phyloP scores from a whole-genome alignment of 129 eudicot genomes.

The Sambucus nigra region DNA sequence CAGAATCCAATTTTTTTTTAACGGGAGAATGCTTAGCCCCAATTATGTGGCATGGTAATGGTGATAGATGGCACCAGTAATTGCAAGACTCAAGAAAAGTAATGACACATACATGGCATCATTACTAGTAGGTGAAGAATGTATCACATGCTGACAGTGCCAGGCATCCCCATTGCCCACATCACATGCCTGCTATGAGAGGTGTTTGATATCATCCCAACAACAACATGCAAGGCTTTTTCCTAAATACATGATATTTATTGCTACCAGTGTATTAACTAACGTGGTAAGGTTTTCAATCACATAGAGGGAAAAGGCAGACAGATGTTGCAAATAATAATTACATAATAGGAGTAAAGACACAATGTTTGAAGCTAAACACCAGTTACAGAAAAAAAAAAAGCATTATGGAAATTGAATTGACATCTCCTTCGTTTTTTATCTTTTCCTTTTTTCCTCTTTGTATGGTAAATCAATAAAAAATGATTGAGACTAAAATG shows the following conservation, averaged over 20 bases:
- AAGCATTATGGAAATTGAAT: neutral
- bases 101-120: no score
- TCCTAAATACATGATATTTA: conserved; percentile 5
- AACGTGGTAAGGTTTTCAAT: conserved; percentile 11
- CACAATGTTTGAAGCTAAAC: neutral
- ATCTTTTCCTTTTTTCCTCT: neutral
- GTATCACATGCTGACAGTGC: neutral
- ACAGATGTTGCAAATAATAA: conserved; percentile 16
- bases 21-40: neutral
- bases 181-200: no score
- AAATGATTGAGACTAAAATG: neutral
- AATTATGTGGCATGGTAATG: no score
- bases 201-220: no score
- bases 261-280: conserved; percentile 15
- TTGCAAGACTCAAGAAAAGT: no score
- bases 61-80: no score
- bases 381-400: neutral
- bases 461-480: no score
- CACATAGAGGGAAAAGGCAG: conserved; percentile 5
- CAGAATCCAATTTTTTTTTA: neutral
- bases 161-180: neutral
- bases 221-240: no score
- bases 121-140: neutral
- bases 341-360: conserved; percentile 24
- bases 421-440: neutral